A percentile compares a stretch with the other conserved stretches of the same genome.
Conservation (phyloP, 139 green algal species). For the Micromonas pusilla region DNA sequence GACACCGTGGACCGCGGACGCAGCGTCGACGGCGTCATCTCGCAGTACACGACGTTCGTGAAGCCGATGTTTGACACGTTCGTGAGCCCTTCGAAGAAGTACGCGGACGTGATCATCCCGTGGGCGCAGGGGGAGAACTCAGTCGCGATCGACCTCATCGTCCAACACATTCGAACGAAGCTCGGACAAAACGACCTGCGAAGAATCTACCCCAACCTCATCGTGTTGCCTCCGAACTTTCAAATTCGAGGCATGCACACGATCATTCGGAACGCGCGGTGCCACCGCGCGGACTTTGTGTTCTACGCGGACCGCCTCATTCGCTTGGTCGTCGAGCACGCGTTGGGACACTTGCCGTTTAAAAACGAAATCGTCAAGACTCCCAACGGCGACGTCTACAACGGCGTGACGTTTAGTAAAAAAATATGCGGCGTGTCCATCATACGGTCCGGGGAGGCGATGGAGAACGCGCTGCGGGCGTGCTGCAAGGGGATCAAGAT, state of each 20-base stretch:
- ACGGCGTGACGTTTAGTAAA: slow-evolving; percentile 89
- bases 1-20: slow-evolving; percentile 78
- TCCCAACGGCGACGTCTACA: slow-evolving; percentile 53
- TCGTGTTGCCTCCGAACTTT: slow-evolving; percentile 85
- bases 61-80: slow-evolving; percentile 91
- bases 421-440: slow-evolving; percentile 90
- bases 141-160: slow-evolving; percentile 96
- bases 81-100: slow-evolving; percentile 67
- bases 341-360: slow-evolving; percentile 83
- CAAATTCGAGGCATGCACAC: slow-evolving; percentile 95
- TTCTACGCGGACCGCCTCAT: slow-evolving; percentile 88
- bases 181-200: slow-evolving; percentile 84
- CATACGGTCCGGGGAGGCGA: slow-evolving; percentile 85
- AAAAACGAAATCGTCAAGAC: slow-evolving; percentile 77
- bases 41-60: slow-evolving; percentile 89
- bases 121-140: slow-evolving; percentile 59
- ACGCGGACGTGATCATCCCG: slow-evolving; percentile 92
- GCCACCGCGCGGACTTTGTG: slow-evolving; percentile 83
- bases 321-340: slow-evolving; percentile 56
- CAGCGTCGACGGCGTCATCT: slow-evolving; percentile 79
- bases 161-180: slow-evolving; percentile 90
- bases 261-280: slow-evolving; percentile 78
- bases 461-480: slow-evolving; percentile 92
- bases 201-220: slow-evolving; percentile 81
- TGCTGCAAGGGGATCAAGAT: slow-evolving; percentile 99